These are phyloP conservation scores for Papilionanthe hybrid DNA, from an alignment of 116 monocot species.

Conservation along the genomic window DNA sequence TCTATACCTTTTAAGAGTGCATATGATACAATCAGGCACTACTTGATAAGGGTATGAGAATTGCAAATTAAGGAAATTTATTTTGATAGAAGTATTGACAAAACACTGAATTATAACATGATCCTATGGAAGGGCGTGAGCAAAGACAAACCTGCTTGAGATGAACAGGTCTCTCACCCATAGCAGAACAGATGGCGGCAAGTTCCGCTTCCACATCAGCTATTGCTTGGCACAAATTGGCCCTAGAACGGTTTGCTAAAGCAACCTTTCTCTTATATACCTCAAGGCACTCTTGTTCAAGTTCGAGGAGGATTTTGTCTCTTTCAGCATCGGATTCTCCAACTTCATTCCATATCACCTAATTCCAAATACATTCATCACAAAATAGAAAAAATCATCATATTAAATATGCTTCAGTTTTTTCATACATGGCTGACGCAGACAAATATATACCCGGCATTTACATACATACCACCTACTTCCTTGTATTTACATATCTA, in stretches of 20 bases:
- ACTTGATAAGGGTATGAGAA: not conserved
- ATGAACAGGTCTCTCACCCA: slow-evolving; percentile 71
- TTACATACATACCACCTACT: too few relatives aligned
- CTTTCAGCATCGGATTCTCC: slow-evolving; percentile 76
- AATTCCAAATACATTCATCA: slow-evolving; percentile 11
- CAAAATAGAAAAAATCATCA: not conserved
- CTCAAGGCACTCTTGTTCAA: slow-evolving; percentile 85
- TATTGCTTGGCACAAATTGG: slow-evolving; percentile 79
- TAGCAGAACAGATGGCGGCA: slow-evolving; percentile 73
- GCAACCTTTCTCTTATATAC: slow-evolving; percentile 87
- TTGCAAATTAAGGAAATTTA: not conserved
- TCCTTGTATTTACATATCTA: too few relatives aligned
- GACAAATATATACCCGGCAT: too few relatives aligned
- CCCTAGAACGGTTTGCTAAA: slow-evolving; percentile 59
- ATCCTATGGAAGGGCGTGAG: too few relatives aligned
- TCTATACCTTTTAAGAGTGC: too few relatives aligned
- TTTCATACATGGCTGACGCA: not conserved
- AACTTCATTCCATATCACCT: slow-evolving; percentile 97
- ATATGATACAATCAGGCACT: not conserved
- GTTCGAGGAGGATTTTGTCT: slow-evolving; percentile 63
- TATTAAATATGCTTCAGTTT: not conserved
- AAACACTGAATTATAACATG: too few relatives aligned
- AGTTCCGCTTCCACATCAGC: slow-evolving; percentile 89
- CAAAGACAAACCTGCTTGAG: slow-evolving; percentile 49
- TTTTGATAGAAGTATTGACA: not conserved